A percentile compares a stretch with the other conserved stretches of the same genome.
These are phyloP conservation scores for Petunia secreta DNA, from an alignment of 257 asterid genomes.

Conservation along the genomic window DNA sequence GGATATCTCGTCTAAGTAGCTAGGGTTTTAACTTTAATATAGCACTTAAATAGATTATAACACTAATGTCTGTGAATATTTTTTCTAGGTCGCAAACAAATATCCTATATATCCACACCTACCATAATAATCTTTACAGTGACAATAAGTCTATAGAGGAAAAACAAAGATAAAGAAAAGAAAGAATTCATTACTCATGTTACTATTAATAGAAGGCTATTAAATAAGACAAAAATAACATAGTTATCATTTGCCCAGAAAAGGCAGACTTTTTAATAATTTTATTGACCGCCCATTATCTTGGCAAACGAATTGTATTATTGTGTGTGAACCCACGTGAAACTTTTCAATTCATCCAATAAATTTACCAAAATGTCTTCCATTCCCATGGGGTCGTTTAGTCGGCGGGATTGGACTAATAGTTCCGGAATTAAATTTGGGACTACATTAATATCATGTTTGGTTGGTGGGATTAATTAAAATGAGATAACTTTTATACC, in stretches of 20 bases:
- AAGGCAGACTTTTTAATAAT: not conserved
- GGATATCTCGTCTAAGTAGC: not conserved
- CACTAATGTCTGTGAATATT: not conserved
- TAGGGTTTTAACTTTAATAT: not conserved
- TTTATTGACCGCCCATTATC: not conserved
- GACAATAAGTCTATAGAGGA: not conserved
- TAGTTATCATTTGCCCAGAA: not conserved
- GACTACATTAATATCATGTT: too few relatives aligned
- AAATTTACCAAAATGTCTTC: not conserved
- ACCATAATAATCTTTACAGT: not conserved
- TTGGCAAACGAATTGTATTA: not conserved
- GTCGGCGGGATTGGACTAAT: too few relatives aligned
- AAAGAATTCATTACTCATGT: not conserved
- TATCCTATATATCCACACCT: not conserved
- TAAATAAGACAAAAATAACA: conserved; percentile 12
- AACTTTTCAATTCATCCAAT: not conserved
- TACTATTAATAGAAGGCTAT: not conserved
- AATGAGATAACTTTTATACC: too few relatives aligned
- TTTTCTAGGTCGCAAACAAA: not conserved
- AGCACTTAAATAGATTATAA: not conserved
- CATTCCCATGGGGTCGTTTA: not conserved
- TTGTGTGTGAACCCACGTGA: conserved; percentile 20
- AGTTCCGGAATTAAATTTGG: too few relatives aligned
- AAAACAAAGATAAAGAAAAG: conserved; percentile 4
- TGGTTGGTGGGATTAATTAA: too few relatives aligned